Evolutionary conservation across 371 early-diverging fungal genomes (phyloP).

Genomic region (Lichtheimia ramosa): DNA sequence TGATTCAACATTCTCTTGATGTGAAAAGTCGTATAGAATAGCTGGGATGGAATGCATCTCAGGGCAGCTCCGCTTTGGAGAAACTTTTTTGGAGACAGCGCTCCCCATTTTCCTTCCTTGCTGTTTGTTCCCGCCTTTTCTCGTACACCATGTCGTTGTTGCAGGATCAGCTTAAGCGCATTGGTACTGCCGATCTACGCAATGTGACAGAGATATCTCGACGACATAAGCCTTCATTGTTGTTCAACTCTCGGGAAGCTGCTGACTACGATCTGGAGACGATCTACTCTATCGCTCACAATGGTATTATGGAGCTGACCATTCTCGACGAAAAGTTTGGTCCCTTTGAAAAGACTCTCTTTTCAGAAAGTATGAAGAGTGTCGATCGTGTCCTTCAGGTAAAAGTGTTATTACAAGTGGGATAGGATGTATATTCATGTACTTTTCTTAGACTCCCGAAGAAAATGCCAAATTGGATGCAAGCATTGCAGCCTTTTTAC

Average conservation of each 20-base stretch:
- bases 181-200: slow-evolving; percentile 65
- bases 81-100: too few relatives aligned
- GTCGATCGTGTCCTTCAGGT: slow-evolving; percentile 77
- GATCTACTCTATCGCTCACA: slow-evolving; percentile 80
- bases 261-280: slow-evolving; percentile 89
- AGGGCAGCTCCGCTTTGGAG: too few relatives aligned
- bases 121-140: too few relatives aligned
- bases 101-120: too few relatives aligned
- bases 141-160: slow-evolving; percentile 34
- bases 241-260: slow-evolving; percentile 83
- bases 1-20: too few relatives aligned
- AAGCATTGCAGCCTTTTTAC: slow-evolving; percentile 73
- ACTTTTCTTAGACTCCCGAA: slow-evolving; percentile 61
- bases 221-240: slow-evolving; percentile 71
- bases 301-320: slow-evolving; percentile 79
- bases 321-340: slow-evolving; percentile 67
- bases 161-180: slow-evolving; percentile 68
- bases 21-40: too few relatives aligned
- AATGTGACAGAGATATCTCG: slow-evolving; percentile 46
- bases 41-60: too few relatives aligned
- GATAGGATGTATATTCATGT: not conserved
- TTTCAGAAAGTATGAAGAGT: slow-evolving; percentile 78
- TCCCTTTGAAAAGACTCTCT: slow-evolving; percentile 75
- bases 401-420: slow-evolving; percentile 7
- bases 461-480: slow-evolving; percentile 83